Evolutionary conservation across 2,329 filamentous ascomycete species (phyloP).

Genomic region (Ilyonectria destructans): DNA sequence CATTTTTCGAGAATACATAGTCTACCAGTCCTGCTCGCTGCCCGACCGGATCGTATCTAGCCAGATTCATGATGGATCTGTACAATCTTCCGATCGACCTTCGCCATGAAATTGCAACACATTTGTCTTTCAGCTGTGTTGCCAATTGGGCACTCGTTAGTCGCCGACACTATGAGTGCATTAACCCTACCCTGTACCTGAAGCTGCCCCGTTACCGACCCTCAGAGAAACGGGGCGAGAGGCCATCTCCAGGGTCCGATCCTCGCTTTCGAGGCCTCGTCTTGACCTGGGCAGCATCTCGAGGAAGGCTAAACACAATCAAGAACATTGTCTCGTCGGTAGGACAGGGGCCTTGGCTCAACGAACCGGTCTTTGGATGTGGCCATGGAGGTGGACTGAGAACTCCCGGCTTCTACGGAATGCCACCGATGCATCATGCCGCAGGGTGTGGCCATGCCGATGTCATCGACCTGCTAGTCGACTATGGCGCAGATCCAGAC

Average conservation of each 20-base stretch:
- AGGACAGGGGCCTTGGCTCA: slow-evolving; percentile 12
- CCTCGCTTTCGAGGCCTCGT: slow-evolving; percentile 21
- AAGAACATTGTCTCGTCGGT: slow-evolving; percentile 3
- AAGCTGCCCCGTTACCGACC: neutral
- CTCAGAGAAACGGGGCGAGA: neutral
- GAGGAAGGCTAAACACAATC: slow-evolving; percentile 14
- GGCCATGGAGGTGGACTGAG: slow-evolving; percentile 8
- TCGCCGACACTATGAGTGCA: neutral
- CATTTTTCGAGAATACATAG: neutral
- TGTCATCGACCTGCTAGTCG: slow-evolving; percentile 18
- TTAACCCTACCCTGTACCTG: neutral
- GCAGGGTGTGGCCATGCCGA: slow-evolving; percentile 19
- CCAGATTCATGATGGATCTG: slow-evolving; percentile 9
- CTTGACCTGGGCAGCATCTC: slow-evolving; percentile 22
- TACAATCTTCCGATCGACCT: slow-evolving; percentile 22
- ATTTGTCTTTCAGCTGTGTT: slow-evolving; percentile 22
- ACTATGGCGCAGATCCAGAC: slow-evolving; percentile 20
- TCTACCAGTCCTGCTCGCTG: neutral
- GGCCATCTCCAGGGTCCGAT: neutral
- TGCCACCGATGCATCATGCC: slow-evolving; percentile 27
- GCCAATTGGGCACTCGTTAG: slow-evolving; percentile 17
- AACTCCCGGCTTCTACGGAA: slow-evolving; percentile 9
- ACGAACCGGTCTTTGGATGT: slow-evolving; percentile 20
- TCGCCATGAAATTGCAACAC: slow-evolving; percentile 17
- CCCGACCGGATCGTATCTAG: neutral